Percentiles rank a stretch among this genome's conserved stretches.
phyloP scores from a whole-genome alignment of 2,329 filamentous ascomycete species.

The Cladophialophora immunda region DNA sequence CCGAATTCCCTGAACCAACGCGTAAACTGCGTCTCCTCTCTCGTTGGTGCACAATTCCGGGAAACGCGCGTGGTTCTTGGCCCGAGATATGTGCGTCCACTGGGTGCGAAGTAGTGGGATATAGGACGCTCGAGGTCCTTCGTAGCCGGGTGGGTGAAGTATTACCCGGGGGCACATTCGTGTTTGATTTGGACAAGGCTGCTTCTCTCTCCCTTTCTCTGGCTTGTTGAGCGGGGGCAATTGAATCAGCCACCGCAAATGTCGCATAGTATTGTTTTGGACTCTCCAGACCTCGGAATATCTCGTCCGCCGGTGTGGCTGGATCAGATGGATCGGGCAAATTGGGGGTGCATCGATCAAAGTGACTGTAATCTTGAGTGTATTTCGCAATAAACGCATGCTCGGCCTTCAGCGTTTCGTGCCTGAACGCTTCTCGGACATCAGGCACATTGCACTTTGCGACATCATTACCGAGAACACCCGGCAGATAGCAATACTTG shows the following conservation, averaged over 20 bases:
- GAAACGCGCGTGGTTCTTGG: constrained; percentile 52
- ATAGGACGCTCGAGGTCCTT: constrained; percentile 31
- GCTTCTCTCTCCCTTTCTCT: constrained; percentile 24
- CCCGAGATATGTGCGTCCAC: constrained; percentile 39
- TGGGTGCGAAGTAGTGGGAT: constrained; percentile 16
- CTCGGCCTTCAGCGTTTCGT: constrained; percentile 86
- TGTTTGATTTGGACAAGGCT: constrained; percentile 29
- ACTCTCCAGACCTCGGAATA: constrained; percentile 37
- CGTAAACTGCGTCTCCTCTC: constrained; percentile 42
- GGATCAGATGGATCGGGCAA: constrained; percentile 36
- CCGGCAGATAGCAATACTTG: constrained; percentile 76
- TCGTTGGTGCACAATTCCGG: constrained; percentile 53
- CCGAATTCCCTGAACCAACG: constrained; percentile 37
- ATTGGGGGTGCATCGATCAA: constrained; percentile 39
- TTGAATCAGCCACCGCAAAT: constrained; percentile 38
- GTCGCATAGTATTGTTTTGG: constrained; percentile 41
- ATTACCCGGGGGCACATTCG: constrained; percentile 21
- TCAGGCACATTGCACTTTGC: constrained; percentile 97
- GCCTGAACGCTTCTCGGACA: constrained; percentile 85
- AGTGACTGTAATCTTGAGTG: constrained; percentile 40
- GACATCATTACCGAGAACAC: constrained; percentile 87
- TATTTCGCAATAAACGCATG: constrained; percentile 65
- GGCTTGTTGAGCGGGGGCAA: constrained; percentile 36
- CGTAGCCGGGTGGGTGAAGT: constrained; percentile 35
- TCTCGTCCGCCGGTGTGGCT: constrained; percentile 33